Percentiles rank a stretch among this genome's conserved stretches.
phyloP scores from a whole-genome alignment of 1,139 yeast species.

The Yamadazyma pseudoaaseri region DNA sequence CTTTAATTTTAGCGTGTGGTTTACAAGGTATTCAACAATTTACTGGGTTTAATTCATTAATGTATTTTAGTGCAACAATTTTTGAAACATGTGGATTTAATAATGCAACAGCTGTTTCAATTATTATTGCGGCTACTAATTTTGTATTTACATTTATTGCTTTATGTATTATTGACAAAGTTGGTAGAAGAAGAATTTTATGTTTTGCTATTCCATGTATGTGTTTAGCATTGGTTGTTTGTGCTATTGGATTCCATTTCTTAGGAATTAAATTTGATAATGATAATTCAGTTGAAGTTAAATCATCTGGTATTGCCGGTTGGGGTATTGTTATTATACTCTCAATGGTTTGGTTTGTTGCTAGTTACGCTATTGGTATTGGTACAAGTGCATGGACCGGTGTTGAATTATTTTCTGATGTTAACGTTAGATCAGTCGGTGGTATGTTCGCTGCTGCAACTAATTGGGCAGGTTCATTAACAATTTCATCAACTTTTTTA shows the following conservation, averaged over 20 bases:
- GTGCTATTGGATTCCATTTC: constrained; percentile 88
- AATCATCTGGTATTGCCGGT: constrained; percentile 53
- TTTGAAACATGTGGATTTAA: constrained; percentile 85
- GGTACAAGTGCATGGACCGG: constrained; percentile 99
- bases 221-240: constrained; percentile 70
- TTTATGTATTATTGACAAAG: constrained; percentile 74
- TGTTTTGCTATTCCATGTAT: constrained; percentile 76
- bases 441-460: constrained; percentile 90
- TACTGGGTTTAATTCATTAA: constrained; percentile 90
- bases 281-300: constrained; percentile 41
- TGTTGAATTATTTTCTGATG: constrained; percentile 88
- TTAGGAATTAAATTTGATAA: constrained; percentile 58
- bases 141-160: constrained; percentile 83
- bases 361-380: constrained; percentile 88
- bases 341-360: constrained; percentile 83
- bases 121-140: constrained; percentile 89
- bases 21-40: constrained; percentile 94
- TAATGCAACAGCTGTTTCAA: constrained; percentile 89
- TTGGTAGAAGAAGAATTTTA: constrained; percentile 83
- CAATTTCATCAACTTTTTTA: constrained; percentile 85
- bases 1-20: constrained; percentile 85
- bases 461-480: constrained; percentile 94
- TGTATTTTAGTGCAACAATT: constrained; percentile 90
- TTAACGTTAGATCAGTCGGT: constrained; percentile 85
- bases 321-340: constrained; percentile 89